Base-by-base conservation (phyloP, 2,329 filamentous ascomycete genomes). In the Cryphonectria radicalis region DNA sequence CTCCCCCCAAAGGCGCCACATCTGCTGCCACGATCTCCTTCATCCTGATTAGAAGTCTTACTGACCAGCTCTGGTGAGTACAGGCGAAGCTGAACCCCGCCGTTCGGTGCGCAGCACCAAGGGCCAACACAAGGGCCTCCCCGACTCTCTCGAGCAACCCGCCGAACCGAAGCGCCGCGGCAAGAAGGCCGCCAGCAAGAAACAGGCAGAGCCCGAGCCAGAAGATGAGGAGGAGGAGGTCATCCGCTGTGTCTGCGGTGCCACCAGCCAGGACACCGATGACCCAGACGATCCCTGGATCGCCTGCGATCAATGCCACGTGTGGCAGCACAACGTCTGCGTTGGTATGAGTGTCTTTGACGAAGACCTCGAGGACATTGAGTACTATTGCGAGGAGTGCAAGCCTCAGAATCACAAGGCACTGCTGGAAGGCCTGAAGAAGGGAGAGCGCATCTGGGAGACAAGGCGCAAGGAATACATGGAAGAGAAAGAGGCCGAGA, bases 301-400 rank as follows among this genome's bases (percentile, higher is more conserved):
- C 77, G 94, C 93, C 73, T 99, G 96, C 84, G 96, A 99, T 81
- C 89, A 89, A 63, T 99, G 96, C 81, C 90, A 90, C 65, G 95
- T 92, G 59, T 99, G 96, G 96, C 96, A 99, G 82, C 96, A 99
- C 82, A 98, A 98, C 78, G 91, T 97, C 74, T 99, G 96, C 80
- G 93, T 99, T 85, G 94, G 93, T 68, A 89, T 98, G 79, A 90
- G 88, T 77, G 90, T 91, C 63, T 94, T 93, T 76, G 89, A 91
- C 43, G 92, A 95, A 72, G 90, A 95, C 77, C 87, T 93, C 69
- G 92, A 93, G 42, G 92, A 92, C 73, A 87, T 93, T 81, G 70
- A 70, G 67, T 99, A 99, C 83, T 97, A 92, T 82, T 99, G 96
- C 82, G 96, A 99, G 81, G 85, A 91, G 81, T 98, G 96, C 84